Evolutionary conservation across 2,329 filamentous ascomycete genomes (phyloP), one percentile per base, ranked within the genome.

Genomic region (Juglanconis oblonga): DNA sequence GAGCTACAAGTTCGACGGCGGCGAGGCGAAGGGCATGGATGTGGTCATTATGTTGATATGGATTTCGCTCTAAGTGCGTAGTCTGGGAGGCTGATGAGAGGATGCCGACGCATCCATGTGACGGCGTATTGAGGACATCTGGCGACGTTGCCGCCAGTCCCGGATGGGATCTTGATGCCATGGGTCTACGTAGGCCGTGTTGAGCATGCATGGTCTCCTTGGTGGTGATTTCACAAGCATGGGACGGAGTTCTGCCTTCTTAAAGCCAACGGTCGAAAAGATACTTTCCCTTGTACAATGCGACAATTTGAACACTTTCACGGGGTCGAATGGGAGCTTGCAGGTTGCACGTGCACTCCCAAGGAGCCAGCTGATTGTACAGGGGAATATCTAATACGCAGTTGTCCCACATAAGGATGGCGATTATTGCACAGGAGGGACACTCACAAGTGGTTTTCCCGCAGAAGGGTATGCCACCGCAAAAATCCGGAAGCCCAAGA

Each of bases 1-100:
- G 89, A 92, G 86, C 68, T 92, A 89, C 80, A 95, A 95, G 80
- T 94, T 87, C 73, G 89, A 92, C 68, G 84, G 83, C 60, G 83
- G 84, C 62, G 84, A 87, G 73, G 77, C 74, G 69, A 88, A 87
- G 78, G 86, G 86, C 42, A 79, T 90, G 74, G 87, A 90, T 67
- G 84, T 89, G 54, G 85, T 90, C 58, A 81, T 90, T 69, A 88
- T 86, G 77, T 79, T 90, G 67, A 90, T 93, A 72, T 95, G 91
- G 91, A 86, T 95, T 66, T 87, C 84, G 52, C 81, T 90, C 67
- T 89, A 77, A 73, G 69, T 32, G 54, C 1, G 8, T 6, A 3
- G 11, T 29, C 3, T 9, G 47, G 7, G 13, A 31, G 24, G 4
- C 31, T 32, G 38, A 44, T 55, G 29, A 35, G n/a, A 10, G 32